Evolutionary conservation across 2,329 filamentous ascomycete genomes (phyloP), one percentile per base, ranked within the genome.

Genomic region (Exophiala spinifera): DNA sequence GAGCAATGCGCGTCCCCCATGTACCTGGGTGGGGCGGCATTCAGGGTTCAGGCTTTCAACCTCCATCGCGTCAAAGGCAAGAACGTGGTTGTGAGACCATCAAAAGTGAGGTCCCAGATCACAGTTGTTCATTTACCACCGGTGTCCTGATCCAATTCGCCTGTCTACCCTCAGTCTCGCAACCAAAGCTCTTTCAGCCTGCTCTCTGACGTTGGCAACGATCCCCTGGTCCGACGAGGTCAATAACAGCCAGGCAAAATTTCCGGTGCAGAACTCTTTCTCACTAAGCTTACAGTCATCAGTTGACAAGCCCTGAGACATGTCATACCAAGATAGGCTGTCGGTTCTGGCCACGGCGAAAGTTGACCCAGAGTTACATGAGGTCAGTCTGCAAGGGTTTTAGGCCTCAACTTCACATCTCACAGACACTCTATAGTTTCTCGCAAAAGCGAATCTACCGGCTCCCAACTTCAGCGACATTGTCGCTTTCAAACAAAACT

Each of bases 361-460:
- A 20, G 57, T 64, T 21, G 62, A 66, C 25, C 61, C 62, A 10
- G 63, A 65, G 36, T 49, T 66, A 10, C 57, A 59, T 21, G 56
- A 62, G 51, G 63, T 63, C 57, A 63, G 65, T 39, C 36, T n/a
- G 36, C 36, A 39, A 11, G 36, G 2, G 15, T n/a, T 15, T 39
- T 10, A 39, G 36, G 36, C 1, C 15, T 21, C 13, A 34, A 14
- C 3, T 20, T 15, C 19, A 13, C 15, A 14, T 25, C 20, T 37
- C 15, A 17, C 20, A 15, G 40, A n/a, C 11, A 17, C 15, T 20
- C 20, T 21, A 23, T 51, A 39, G 53, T 43, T 49, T 25, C 48
- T 59, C 7, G 39, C 36, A 23, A 52, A 48, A 23, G 46, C 46
- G 23, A 45, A 56, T n/a, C 17, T 49, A 8, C 56, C 56, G 4